Base-by-base conservation (phyloP, 2,329 filamentous ascomycete species). In the Blastomyces percursus region DNA sequence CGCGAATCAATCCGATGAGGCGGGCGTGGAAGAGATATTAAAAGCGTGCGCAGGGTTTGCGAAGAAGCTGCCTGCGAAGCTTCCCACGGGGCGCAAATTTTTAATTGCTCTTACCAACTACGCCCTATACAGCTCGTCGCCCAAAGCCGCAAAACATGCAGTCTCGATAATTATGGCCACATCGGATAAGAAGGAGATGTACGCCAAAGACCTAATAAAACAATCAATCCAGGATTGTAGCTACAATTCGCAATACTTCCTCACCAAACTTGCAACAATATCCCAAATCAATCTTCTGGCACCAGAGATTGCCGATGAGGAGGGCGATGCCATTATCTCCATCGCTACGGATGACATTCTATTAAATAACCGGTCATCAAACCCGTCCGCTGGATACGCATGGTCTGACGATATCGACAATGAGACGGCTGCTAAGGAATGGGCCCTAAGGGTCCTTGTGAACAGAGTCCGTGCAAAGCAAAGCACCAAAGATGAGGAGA, bases 11-110 rank as follows among this genome's bases (percentile, higher is more conserved):
- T 72, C 81, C 1, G 92, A 92, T 65, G 88, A 93, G 61, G 75
- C 84, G 0, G 82, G 84, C 2, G 87, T 90, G n/a, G 90, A 94
- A 14, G 90, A 96, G 70, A 93, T 93, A 1, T 80, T 99, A 63
- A 96, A 96, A 73, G 93, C 95, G 2, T 96, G 94, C 72, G 89
- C 93, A 11, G 91, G 89, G 1, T 99, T 96, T 73, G 90, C 92
- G 1, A 88, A 87, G 70, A 91, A 88, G 69, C 93, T 95, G 68
- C 87, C 93, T 0, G 82, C 86, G 12, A 92, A 97, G 64, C 84
- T 99, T 61, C 89, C 90, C 0, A 84, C 85, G 64, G 89, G 96
- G 65, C 85, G 87, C 62, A 89, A 89, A 67, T 93, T 97, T 69
- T 81, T 86, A 40, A 86, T 94, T 70, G 87, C 91, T 0, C 82